Base-by-base conservation (phyloP, 164 flowering plant genomes). In the Kingdonia uniflora region DNA sequence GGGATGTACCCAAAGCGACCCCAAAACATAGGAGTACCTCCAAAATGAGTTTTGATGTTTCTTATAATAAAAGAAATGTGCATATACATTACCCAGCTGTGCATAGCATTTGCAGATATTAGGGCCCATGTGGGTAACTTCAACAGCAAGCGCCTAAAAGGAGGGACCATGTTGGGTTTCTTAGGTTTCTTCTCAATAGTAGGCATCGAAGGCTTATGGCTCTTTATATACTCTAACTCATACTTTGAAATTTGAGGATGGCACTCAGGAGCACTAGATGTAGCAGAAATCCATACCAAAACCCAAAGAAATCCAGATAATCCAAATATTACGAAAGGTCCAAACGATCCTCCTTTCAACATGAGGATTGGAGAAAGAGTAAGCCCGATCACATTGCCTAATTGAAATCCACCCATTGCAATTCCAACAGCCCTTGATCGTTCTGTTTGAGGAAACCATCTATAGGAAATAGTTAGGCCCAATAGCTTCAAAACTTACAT, bases 281-380 rank as follows among this genome's bases (percentile, higher is more conserved):
- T 78, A 53, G 95, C 95, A 71, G 96, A 82, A 41, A 88, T 14
- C 99, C 99, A 88, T 10, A 86, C 95, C 71, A 92, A 61, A 67
- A 88, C 89, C 99, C 99, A 92, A 20, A 92, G 86, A 61, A 92
- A 80, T 42, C 99, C 99, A 52, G 75, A 82, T 16, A 92, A 64
- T 42, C 96, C 96, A 75, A 92, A 92, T 58, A 88, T 92, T n/a
- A 86, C 84, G 72, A 92, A 88, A 37, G 99, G 99, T 43, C 96
- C 96, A 74, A 76, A 84, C 35, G 88, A 53, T 58, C 97, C 94
- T 62, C 76, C 85, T 66, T 80, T 74, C 54, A 95, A 82, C 99
- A 92, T 88, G 63, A 92, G 86, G 52, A 92, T 92, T n/a, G 99
- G 99, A 58, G 99, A 80, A 56, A 92, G 80, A 5, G 65, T 64